phyloP scores from a whole-genome alignment of 2,329 filamentous ascomycete genomes.

The Grosmannia clavigera region DNA sequence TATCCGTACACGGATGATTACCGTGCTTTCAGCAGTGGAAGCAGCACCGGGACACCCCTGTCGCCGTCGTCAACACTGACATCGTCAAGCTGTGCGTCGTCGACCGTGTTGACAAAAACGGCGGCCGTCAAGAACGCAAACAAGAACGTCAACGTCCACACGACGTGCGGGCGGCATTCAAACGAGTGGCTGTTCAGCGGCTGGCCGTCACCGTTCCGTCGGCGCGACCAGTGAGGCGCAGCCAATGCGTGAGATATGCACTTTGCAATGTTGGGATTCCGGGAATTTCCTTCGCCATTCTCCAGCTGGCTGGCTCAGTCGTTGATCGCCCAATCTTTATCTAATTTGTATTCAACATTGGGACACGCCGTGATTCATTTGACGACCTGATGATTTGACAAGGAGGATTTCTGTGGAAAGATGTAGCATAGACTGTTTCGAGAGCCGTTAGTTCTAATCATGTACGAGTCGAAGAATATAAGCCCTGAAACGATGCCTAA shows the following conservation, averaged over 20 bases:
- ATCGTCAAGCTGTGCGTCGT: neutral
- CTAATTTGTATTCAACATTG: neutral
- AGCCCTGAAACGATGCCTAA: neutral
- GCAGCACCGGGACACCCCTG: neutral
- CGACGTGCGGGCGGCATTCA: conserved; percentile 15
- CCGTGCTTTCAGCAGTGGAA: too few relatives aligned
- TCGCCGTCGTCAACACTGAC: neutral
- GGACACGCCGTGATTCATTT: neutral
- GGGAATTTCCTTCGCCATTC: neutral
- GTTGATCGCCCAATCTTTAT: neutral
- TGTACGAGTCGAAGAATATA: neutral
- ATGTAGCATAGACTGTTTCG: neutral
- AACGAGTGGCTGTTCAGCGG: conserved; percentile 16
- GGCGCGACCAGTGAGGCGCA: neutral
- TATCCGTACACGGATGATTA: neutral
- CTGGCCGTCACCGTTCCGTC: conserved; percentile 11
- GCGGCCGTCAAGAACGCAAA: neutral
- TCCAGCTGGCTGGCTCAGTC: neutral
- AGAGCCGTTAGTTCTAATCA: neutral
- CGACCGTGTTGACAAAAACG: neutral
- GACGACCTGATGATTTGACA: neutral
- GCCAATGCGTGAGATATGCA: neutral
- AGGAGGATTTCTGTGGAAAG: neutral
- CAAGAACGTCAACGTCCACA: conserved; percentile 15
- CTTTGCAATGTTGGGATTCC: neutral